phyloP scores from a whole-genome alignment of 768 basidiomycete genomes.

The Lyophyllum semitale region DNA sequence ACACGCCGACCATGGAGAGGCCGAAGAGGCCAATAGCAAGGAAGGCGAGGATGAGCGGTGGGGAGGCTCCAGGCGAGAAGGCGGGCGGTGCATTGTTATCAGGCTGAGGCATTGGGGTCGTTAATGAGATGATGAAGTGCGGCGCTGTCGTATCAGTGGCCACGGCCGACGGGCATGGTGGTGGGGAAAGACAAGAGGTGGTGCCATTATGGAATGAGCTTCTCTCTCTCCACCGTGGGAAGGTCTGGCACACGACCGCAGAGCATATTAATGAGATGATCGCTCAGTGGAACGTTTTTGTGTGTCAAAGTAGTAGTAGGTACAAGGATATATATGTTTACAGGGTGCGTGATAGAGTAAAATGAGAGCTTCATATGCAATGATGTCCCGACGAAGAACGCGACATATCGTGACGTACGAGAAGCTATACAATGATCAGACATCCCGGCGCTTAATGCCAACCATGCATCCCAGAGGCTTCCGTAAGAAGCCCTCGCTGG shows the following conservation, averaged over 20 bases:
- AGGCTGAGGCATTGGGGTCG: not conserved
- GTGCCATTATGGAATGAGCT: not conserved
- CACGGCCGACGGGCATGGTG: slow-evolving; percentile 11
- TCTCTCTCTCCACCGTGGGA: not conserved
- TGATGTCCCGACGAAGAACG: not conserved
- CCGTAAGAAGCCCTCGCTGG: slow-evolving; percentile 84
- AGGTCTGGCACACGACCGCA: not conserved
- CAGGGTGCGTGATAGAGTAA: not conserved
- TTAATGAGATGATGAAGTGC: not conserved
- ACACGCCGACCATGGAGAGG: slow-evolving; percentile 47
- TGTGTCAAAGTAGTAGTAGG: not conserved
- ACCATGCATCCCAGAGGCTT: slow-evolving; percentile 78
- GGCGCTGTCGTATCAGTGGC: not conserved
- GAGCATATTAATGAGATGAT: too few relatives aligned
- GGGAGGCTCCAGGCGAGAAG: slow-evolving; percentile 40
- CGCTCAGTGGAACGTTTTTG: not conserved
- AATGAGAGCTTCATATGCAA: not conserved
- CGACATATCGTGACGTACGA: not conserved
- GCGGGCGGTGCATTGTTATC: not conserved
- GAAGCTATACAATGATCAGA: slow-evolving; percentile 11
- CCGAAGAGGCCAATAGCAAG: slow-evolving; percentile 59
- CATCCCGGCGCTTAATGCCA: slow-evolving; percentile 67
- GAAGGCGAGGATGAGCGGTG: slow-evolving; percentile 60
- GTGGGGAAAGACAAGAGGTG: not conserved
- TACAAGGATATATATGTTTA: not conserved